Conservation (phyloP, 2,329 filamentous ascomycete genomes). For the Colletotrichum shisoi region DNA sequence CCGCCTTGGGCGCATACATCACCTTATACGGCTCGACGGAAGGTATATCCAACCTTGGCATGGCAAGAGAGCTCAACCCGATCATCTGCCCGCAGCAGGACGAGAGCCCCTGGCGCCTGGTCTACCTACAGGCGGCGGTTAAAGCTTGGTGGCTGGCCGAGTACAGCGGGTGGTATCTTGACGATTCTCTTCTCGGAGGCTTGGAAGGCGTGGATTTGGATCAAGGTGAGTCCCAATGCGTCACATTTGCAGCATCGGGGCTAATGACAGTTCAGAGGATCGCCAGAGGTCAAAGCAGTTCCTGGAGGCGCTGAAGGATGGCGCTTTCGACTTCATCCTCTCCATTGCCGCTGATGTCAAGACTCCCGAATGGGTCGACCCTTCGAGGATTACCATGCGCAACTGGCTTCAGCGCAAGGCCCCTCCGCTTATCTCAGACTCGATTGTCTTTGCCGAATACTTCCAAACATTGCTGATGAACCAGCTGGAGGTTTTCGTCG, state of each 20-base stretch:
- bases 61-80: conserved; percentile 74
- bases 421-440: conserved; percentile 71
- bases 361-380: conserved; percentile 84
- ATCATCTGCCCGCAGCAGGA: conserved; percentile 72
- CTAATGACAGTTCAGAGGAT: conserved; percentile 62
- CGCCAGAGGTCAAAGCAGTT: conserved; percentile 76
- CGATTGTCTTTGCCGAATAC: conserved; percentile 71
- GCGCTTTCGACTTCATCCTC: conserved; percentile 90
- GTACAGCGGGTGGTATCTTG: conserved; percentile 88
- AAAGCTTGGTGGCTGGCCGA: conserved; percentile 89
- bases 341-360: conserved; percentile 83
- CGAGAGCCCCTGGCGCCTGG: conserved; percentile 73
- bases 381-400: conserved; percentile 81
- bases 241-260: conserved; percentile 12
- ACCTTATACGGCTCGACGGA: conserved; percentile 81
- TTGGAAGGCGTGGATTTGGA: conserved; percentile 67
- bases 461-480: conserved; percentile 79
- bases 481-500: conserved; percentile 85
- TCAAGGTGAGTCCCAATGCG: conserved; percentile 51
- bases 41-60: conserved; percentile 69
- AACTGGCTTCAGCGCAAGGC: conserved; percentile 84
- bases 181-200: conserved; percentile 60
- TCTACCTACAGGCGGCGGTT: conserved; percentile 80
- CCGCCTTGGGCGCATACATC: conserved; percentile 78
- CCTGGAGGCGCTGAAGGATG: conserved; percentile 80